phyloP scores from a whole-genome alignment of 805 yeast genomes.

The Kuraishia hungarica region DNA sequence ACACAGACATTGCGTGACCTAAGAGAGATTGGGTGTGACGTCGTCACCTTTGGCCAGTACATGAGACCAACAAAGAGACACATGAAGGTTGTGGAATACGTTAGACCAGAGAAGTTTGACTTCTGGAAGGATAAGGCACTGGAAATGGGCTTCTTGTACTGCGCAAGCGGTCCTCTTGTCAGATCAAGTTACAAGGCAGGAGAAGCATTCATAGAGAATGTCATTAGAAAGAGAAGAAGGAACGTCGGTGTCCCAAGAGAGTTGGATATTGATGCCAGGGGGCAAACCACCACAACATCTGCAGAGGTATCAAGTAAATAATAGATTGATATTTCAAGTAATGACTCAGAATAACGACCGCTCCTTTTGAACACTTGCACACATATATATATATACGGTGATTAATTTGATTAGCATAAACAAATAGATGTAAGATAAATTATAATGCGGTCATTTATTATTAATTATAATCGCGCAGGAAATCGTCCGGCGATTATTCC shows the following conservation, averaged over 20 bases:
- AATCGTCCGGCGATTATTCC: not conserved
- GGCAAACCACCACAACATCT: not conserved
- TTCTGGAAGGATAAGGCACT: slow-evolving; percentile 84
- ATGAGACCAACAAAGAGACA: slow-evolving; percentile 99
- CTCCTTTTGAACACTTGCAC: not conserved
- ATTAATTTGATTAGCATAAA: too few relatives aligned
- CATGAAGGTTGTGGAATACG: slow-evolving; percentile 94
- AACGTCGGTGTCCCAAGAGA: slow-evolving; percentile 25
- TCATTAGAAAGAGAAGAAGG: slow-evolving; percentile 65
- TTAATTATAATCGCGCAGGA: not conserved
- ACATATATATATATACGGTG: not conserved
- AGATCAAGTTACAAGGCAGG: slow-evolving; percentile 98
- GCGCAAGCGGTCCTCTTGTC: slow-evolving; percentile 96
- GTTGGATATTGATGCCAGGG: slow-evolving; percentile 7
- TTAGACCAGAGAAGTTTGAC: slow-evolving; percentile 90
- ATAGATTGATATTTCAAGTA: not conserved
- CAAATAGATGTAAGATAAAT: too few relatives aligned
- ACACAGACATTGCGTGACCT: slow-evolving; percentile 67
- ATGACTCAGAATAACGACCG: not conserved
- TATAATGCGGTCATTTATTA: not conserved
- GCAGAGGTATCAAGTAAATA: not conserved
- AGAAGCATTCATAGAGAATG: slow-evolving; percentile 93
- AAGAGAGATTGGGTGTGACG: slow-evolving; percentile 74
- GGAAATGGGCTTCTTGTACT: slow-evolving; percentile 87
- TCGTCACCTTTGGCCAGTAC: slow-evolving; percentile 97